Evolutionary conservation across 805 yeast species (phyloP).

Genomic region (Candida tallmaniae): DNA sequence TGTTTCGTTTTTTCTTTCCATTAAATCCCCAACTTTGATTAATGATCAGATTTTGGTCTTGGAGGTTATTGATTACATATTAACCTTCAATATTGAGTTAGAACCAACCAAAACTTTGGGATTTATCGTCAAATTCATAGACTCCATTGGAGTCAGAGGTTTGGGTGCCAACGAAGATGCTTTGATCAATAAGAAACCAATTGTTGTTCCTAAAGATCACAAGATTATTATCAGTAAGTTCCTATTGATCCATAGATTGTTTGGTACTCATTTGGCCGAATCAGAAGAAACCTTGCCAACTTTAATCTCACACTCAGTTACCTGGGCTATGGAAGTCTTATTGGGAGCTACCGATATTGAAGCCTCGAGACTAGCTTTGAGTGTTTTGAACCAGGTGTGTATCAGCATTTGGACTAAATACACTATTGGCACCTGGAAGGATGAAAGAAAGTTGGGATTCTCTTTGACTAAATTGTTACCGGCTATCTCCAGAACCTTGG

Average conservation of each 20-base stretch:
- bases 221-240: constrained; percentile 54
- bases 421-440: constrained; percentile 25
- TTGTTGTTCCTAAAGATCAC: constrained; percentile 44
- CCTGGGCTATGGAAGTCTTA: constrained; percentile 58
- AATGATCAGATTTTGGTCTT: constrained; percentile 62
- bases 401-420: constrained; percentile 31
- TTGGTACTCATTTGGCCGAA: constrained; percentile 34
- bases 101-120: constrained; percentile 37
- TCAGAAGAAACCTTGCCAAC: constrained; percentile 22
- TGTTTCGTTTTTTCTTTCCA: constrained; percentile 41
- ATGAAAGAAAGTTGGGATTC: constrained; percentile 38
- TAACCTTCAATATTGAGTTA: constrained; percentile 39
- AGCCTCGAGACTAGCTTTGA: constrained; percentile 59
- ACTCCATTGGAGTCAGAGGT: constrained; percentile 55
- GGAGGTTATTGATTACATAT: constrained; percentile 55
- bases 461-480: constrained; percentile 53
- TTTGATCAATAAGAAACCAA: constrained; percentile 14
- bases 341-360: constrained; percentile 50
- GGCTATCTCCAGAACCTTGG: constrained; percentile 46
- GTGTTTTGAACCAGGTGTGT: constrained; percentile 51
- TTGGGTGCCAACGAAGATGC: constrained; percentile 40
- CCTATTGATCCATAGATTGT: constrained; percentile 54
- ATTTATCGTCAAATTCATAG: constrained; percentile 43
- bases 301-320: constrained; percentile 44
- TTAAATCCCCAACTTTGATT: constrained; percentile 43